These are phyloP conservation scores for Peziza echinospora DNA, from an alignment of 495 filamentous ascomycete species.

Conservation along the genomic window DNA sequence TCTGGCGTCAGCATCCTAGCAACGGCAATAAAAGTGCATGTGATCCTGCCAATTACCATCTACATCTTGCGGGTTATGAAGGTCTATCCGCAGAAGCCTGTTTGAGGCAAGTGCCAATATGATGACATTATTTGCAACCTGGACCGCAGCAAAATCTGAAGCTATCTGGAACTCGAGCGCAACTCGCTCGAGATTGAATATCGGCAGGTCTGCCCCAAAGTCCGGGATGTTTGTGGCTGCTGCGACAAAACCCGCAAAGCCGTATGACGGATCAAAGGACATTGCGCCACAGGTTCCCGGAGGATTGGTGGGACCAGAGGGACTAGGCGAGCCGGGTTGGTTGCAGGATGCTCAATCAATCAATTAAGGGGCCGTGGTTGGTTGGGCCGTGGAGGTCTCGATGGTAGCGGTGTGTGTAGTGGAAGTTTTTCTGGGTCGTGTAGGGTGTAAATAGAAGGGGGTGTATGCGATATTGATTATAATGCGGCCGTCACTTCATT, in stretches of 20 bases:
- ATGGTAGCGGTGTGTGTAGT: too few species aligned
- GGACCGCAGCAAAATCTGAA: slow-evolving; percentile 84
- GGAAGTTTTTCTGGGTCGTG: too few species aligned
- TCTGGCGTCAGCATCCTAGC: too few species aligned
- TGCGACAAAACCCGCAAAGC: slow-evolving; percentile 24
- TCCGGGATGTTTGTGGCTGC: slow-evolving; percentile 28
- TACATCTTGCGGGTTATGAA: slow-evolving; percentile 82
- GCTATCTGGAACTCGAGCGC: slow-evolving; percentile 79
- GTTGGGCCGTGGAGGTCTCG: too few species aligned
- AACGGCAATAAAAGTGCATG: slow-evolving; percentile 2
- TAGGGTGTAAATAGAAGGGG: too few species aligned
- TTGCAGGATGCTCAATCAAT: too few species aligned
- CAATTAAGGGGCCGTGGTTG: too few species aligned
- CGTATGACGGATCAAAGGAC: neutral
- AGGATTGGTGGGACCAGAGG: neutral
- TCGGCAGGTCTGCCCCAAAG: slow-evolving; percentile 41
- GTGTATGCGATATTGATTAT: too few species aligned
- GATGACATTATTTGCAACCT: slow-evolving; percentile 93
- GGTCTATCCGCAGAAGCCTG: slow-evolving; percentile 76
- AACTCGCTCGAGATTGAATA: slow-evolving; percentile 82
- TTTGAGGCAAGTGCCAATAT: slow-evolving; percentile 73
- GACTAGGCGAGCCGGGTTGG: neutral
- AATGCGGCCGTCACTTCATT: too few species aligned
- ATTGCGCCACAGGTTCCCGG: neutral
- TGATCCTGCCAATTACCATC: slow-evolving; percentile 61